Evolutionary conservation across 208 protist genomes (phyloP), one percentile per base, ranked within the genome.

Genomic region (Trypanosoma caninum): DNA sequence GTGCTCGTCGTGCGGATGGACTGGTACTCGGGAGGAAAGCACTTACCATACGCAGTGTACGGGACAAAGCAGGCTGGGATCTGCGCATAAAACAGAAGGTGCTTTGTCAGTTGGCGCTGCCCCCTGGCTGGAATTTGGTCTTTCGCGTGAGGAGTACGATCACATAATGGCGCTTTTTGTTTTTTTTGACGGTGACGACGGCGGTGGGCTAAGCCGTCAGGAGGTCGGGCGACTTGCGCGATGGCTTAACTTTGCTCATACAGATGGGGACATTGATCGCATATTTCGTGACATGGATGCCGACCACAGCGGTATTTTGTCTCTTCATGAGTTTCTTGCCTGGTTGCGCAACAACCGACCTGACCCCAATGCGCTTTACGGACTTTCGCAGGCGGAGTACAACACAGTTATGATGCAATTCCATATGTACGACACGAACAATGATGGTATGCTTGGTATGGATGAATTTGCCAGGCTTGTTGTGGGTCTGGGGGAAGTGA

Each of bases 331-430:
- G 72, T 91, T 94, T 58, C 60, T 89, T 14, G 86, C 72, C 11
- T 95, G 80, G 78, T 62, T 89, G 34, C 41, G 63, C 28, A 52
- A 89, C 61, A 87, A 92, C 74, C 82, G 82, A 55, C 88, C 88
- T 2, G 76, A 90, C 55, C 83, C 88, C 23, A 54, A 80, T 35
- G 51, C 74, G 0, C 69, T 91, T 14, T 95, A 95, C 52, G 84
- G 84, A 1, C 66, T 92, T 8, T 82, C 78, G 20, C 84, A 92
- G 55, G 44, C 74, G 13, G 76, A 94, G 56, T 94, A 94, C 76
- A 87, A 90, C 59, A 84, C 78, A 16, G 75, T 92, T 28, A 88
- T 95, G 84, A 89, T 95, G 76, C 84, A 95, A 59, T 92, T 92
- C 55, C 84, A 77, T 61, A 64, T 57, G 20, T 91, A 88, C 72